These are phyloP conservation scores for Ehretia macrophylla DNA, from an alignment of 257 asterid species.

Conservation along the genomic window DNA sequence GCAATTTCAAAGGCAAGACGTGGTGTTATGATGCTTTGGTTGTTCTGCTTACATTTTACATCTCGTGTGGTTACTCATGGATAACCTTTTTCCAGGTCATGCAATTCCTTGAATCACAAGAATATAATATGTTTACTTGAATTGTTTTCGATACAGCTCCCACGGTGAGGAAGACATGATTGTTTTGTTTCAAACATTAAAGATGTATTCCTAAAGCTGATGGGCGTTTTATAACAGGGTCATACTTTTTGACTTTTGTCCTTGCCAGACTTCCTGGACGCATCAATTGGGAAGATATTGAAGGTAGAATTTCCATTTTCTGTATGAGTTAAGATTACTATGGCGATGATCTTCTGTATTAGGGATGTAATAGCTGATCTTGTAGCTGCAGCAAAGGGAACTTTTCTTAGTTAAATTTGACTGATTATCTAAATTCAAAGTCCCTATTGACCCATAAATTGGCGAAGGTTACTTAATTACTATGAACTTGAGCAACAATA, in stretches of 20 bases:
- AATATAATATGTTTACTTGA: constrained; percentile 92
- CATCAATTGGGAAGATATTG: constrained; percentile 93
- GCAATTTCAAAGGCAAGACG: constrained; percentile 89
- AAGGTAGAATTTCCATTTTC: constrained; percentile 43
- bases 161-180: constrained; percentile 58
- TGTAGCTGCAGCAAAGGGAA: no score
- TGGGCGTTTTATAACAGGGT: constrained; percentile 51
- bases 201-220: constrained; percentile 18
- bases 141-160: constrained; percentile 99
- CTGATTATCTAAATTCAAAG: no score
- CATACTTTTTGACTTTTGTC: constrained; percentile 87
- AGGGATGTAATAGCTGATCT: not conserved
- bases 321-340: no score
- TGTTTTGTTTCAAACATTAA: constrained; percentile 12
- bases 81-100: constrained; percentile 65
- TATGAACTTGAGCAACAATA: no score
- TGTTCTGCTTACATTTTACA: constrained; percentile 18
- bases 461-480: no score
- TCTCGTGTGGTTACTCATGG: constrained; percentile 23
- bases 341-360: not conserved
- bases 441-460: no score
- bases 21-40: not conserved
- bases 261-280: constrained; percentile 93
- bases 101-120: constrained; percentile 84
- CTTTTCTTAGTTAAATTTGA: no score